phyloP scores from a whole-genome alignment of 768 basidiomycete species.

The Kwoniella newhampshirensis region DNA sequence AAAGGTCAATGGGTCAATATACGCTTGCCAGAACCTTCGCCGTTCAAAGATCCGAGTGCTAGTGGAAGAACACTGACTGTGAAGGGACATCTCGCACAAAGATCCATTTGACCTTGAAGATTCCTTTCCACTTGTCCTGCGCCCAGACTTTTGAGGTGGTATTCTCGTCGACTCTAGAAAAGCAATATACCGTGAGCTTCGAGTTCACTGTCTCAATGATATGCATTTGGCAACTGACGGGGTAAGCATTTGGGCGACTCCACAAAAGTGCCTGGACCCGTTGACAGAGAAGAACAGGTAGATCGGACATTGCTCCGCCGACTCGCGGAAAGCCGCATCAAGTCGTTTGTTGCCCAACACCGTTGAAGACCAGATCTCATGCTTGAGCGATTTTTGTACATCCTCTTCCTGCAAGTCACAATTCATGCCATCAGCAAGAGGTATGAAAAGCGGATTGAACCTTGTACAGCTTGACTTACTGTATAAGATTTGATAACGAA shows the following conservation, averaged over 20 bases:
- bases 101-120: conserved; percentile 97
- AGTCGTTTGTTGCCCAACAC: conserved; percentile 96
- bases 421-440: background rate
- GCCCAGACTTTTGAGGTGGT: conserved; percentile 97
- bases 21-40: conserved; percentile 1
- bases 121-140: conserved; percentile 99
- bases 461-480: conserved; percentile 53
- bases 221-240: conserved; percentile 64
- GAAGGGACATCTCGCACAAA: conserved; percentile 79
- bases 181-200: background rate
- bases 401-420: conserved; percentile 66
- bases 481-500: conserved; percentile 99
- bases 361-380: conserved; percentile 97
- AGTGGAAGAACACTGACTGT: conserved; percentile 28
- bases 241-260: conserved; percentile 97
- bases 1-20: background rate
- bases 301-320: conserved; percentile 84
- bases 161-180: conserved; percentile 84
- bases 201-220: background rate
- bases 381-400: conserved; percentile 95
- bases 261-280: conserved; percentile 82
- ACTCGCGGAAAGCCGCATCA: conserved; percentile 96
- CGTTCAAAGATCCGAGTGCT: conserved; percentile 4
- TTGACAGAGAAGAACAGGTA: conserved; percentile 99
- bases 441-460: background rate